Conservation (phyloP, 108 stramenopile species). For the Pseudonitzschia multiseries region DNA sequence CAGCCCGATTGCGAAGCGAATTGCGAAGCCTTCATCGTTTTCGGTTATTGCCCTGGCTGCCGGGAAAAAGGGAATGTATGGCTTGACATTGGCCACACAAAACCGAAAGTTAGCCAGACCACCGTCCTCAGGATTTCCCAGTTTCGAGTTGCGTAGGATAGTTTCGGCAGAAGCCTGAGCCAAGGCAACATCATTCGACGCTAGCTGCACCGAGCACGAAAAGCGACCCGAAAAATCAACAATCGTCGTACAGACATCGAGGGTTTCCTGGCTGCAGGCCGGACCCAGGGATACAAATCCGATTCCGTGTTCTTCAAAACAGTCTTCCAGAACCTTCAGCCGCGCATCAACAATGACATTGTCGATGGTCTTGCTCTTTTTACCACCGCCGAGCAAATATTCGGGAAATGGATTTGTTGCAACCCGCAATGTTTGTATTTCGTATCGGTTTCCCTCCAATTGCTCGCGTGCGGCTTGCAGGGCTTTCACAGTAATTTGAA, state of each 20-base stretch:
- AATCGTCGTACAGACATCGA: slow-evolving; percentile 32
- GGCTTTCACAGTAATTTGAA: slow-evolving; percentile 8
- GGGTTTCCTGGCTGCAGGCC: slow-evolving; percentile 39
- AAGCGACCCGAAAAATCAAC: slow-evolving; percentile 46
- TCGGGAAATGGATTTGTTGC: slow-evolving; percentile 89
- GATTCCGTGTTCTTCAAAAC: slow-evolving; percentile 46
- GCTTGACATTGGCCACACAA: slow-evolving; percentile 47
- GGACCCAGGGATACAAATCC: slow-evolving; percentile 78
- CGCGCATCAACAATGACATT: slow-evolving; percentile 6
- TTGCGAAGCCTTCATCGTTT: neutral
- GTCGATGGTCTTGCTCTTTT: neutral
- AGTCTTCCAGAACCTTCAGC: slow-evolving; percentile 41
- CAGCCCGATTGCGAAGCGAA: slow-evolving; percentile 74
- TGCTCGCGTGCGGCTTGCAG: neutral
- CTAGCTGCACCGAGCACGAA: slow-evolving; percentile 59
- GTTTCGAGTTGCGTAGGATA: slow-evolving; percentile 52
- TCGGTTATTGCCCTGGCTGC: slow-evolving; percentile 30
- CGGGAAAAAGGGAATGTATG: slow-evolving; percentile 83
- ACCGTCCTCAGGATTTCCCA: slow-evolving; percentile 27
- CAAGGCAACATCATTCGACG: slow-evolving; percentile 37
- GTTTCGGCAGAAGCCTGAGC: slow-evolving; percentile 54
- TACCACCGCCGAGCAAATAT: slow-evolving; percentile 41
- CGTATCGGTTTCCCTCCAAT: slow-evolving; percentile 41
- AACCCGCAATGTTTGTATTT: slow-evolving; percentile 77
- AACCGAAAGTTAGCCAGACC: slow-evolving; percentile 85